Percentiles rank a stretch among this genome's conserved stretches.
phyloP scores from a whole-genome alignment of 176 grass and related monocot genomes.

The Cenchrus fungigraminus region DNA sequence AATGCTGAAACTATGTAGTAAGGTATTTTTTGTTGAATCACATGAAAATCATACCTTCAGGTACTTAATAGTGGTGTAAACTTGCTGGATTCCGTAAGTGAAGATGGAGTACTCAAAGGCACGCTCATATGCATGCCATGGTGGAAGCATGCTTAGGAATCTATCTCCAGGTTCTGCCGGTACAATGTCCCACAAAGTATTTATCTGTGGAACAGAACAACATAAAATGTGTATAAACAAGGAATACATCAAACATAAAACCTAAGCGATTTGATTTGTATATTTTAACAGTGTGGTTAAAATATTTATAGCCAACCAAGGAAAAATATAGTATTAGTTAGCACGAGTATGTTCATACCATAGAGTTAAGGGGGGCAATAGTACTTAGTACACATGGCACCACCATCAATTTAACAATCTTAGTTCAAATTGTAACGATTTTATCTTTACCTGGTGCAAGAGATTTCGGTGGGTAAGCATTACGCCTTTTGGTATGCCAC shows the following conservation, averaged over 20 bases:
- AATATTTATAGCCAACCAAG: constrained; percentile 17
- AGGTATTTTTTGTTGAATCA: constrained; percentile 16
- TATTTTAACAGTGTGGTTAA: not conserved
- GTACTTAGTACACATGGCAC: too few relatives aligned
- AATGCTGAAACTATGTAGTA: constrained; percentile 3
- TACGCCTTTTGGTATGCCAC: constrained; percentile 89
- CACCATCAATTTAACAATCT: not conserved
- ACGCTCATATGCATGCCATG: constrained; percentile 97
- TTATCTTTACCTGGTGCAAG: constrained; percentile 79
- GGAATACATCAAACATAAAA: too few relatives aligned
- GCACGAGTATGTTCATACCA: not conserved
- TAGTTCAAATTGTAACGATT: constrained; percentile 14
- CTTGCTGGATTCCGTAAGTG: constrained; percentile 78
- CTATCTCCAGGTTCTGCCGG: constrained; percentile 80
- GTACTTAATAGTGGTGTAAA: constrained; percentile 89
- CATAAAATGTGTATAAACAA: constrained; percentile 26
- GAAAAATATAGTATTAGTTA: not conserved
- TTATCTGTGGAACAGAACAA: constrained; percentile 60
- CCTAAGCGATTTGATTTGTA: not conserved
- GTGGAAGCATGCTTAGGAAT: constrained; percentile 96
- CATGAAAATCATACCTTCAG: constrained; percentile 61
- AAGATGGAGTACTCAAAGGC: constrained; percentile 91
- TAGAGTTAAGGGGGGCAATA: too few relatives aligned
- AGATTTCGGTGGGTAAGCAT: constrained; percentile 96
- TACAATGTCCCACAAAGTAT: constrained; percentile 87